Evolutionary conservation across 2,329 filamentous ascomycete species (phyloP).

Genomic region (Ampelomyces quisqualis): DNA sequence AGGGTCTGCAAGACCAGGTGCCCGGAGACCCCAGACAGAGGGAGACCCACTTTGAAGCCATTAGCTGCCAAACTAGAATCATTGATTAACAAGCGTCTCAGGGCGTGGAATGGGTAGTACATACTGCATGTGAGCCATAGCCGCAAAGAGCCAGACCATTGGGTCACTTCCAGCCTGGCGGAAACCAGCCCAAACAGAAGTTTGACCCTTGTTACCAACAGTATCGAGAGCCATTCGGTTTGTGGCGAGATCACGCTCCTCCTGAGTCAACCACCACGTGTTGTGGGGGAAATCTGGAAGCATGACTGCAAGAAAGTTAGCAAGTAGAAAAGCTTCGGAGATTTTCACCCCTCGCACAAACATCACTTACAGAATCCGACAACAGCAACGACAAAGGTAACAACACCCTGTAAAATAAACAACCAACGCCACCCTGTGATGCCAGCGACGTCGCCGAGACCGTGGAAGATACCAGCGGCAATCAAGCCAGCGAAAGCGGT

Average conservation of each 20-base stretch:
- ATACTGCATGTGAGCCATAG: slow-evolving; percentile 34
- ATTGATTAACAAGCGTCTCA: background rate
- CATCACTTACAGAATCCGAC: too few species aligned
- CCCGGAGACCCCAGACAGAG: too few species aligned
- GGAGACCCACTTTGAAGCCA: too few species aligned
- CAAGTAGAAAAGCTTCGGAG: too few species aligned
- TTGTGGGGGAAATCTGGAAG: slow-evolving; percentile 44
- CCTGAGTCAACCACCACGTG: slow-evolving; percentile 50
- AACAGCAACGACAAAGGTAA: slow-evolving; percentile 38
- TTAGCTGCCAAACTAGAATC: slow-evolving; percentile 22
- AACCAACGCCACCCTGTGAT: slow-evolving; percentile 32
- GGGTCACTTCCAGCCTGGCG: slow-evolving; percentile 54
- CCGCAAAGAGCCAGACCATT: slow-evolving; percentile 46
- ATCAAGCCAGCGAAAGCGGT: slow-evolving; percentile 49
- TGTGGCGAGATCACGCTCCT: slow-evolving; percentile 46
- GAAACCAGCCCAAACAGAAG: slow-evolving; percentile 52
- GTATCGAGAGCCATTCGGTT: slow-evolving; percentile 50
- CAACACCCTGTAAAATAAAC: slow-evolving; percentile 33
- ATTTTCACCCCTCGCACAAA: too few species aligned
- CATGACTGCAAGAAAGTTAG: too few species aligned
- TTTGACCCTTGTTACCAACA: slow-evolving; percentile 49
- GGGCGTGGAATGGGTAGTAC: too few species aligned
- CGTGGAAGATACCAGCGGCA: slow-evolving; percentile 40
- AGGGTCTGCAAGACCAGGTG: too few species aligned
- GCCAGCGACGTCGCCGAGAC: slow-evolving; percentile 24